phyloP scores from a whole-genome alignment of 768 basidiomycete species.

The Agrocybe praecox region DNA sequence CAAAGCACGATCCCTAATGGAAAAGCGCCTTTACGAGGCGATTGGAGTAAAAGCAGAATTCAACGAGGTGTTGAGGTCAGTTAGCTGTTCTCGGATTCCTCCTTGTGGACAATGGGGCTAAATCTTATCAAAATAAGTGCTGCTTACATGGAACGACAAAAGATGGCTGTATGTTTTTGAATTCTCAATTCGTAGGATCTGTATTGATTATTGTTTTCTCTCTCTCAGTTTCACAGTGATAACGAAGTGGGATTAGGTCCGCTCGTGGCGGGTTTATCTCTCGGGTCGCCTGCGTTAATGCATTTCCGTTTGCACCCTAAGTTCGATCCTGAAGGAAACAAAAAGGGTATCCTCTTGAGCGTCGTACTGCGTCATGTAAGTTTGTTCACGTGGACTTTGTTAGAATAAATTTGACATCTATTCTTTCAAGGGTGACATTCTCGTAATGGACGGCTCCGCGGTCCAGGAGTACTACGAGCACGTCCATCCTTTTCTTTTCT shows the following conservation, averaged over 20 bases:
- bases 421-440: conserved; percentile 62
- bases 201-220: not conserved
- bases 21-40: conserved; percentile 51
- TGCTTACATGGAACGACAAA: conserved; percentile 85
- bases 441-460: conserved; percentile 74
- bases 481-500: conserved; percentile 19
- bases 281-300: conserved; percentile 80
- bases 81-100: not conserved
- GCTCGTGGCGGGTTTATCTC: conserved; percentile 71
- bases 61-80: conserved; percentile 74
- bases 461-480: conserved; percentile 77
- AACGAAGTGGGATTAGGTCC: conserved; percentile 75
- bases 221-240: conserved; percentile 74
- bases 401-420: not conserved
- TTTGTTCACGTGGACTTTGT: conserved; percentile 6
- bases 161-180: conserved; percentile 65
- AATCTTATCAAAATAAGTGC: conserved; percentile 41
- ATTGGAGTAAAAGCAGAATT: conserved; percentile 45
- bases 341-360: conserved; percentile 44
- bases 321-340: conserved; percentile 31
- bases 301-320: conserved; percentile 63
- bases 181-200: not conserved
- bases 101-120: not conserved
- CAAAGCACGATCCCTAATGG: conserved; percentile 60
- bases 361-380: conserved; percentile 70